Percentiles rank a stretch among this genome's conserved stretches.
phyloP scores from a whole-genome alignment of 129 eudicot genomes.

The Erigeron canadensis region DNA sequence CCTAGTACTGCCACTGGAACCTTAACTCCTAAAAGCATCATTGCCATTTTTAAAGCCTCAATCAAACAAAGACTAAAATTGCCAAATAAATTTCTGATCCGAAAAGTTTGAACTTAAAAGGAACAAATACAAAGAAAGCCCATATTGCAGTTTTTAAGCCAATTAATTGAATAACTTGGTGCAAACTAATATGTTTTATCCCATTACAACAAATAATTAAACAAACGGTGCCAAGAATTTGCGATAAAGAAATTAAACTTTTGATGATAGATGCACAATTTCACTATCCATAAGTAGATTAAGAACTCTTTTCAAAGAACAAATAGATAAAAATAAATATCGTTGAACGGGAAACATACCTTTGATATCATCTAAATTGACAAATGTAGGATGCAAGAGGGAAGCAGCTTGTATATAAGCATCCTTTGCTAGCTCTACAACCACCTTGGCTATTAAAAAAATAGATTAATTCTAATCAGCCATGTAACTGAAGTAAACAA shows the following conservation, averaged over 20 bases:
- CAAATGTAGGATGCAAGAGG: conserved; percentile 70
- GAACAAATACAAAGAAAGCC: neutral
- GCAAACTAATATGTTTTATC: neutral
- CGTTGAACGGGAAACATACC: conserved; percentile 42
- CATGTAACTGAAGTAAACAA: neutral
- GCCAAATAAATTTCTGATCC: neutral
- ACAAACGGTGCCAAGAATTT: conserved; percentile 1
- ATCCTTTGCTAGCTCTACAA: conserved; percentile 45
- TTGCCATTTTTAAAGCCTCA: neutral
- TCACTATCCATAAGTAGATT: neutral
- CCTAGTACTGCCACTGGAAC: conserved; percentile 68
- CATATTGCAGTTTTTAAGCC: neutral
- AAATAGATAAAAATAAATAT: conserved; percentile 14
- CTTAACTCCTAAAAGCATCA: conserved; percentile 54
- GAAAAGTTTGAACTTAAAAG: neutral
- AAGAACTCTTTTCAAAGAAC: conserved; percentile 13
- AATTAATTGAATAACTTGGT: neutral
- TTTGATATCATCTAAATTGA: conserved; percentile 57
- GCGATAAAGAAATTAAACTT: neutral
- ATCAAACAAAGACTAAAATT: conserved; percentile 15
- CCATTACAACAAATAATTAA: neutral
- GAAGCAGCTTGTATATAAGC: conserved; percentile 53
- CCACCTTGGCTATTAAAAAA: conserved; percentile 34
- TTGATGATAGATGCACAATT: neutral
- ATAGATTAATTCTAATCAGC: neutral